Evolutionary conservation across 1,139 yeast species (phyloP).

Genomic region (Suhomyces guaymorum): DNA sequence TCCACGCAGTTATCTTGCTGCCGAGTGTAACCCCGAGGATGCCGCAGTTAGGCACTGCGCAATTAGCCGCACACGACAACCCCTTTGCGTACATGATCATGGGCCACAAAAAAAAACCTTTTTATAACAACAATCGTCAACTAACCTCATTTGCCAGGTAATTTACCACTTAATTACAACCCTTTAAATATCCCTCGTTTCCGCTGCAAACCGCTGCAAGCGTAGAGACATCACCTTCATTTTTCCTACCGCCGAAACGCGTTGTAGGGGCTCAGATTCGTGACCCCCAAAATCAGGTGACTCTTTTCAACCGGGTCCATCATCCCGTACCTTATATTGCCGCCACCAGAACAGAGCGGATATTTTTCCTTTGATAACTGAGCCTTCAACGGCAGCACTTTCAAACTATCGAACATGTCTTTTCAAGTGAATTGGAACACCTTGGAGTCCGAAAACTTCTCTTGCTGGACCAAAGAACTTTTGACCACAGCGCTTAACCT

Average conservation of each 20-base stretch:
- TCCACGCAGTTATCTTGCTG: no score
- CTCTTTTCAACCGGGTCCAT: not conserved
- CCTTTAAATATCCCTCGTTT: not conserved
- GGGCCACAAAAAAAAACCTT: conserved; percentile 5
- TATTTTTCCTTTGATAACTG: no score
- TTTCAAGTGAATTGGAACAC: conserved; percentile 80
- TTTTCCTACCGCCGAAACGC: not conserved
- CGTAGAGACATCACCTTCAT: not conserved
- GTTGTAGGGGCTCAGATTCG: not conserved
- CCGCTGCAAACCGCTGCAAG: no score
- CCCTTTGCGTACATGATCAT: conserved; percentile 6
- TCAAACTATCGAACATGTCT: conserved; percentile 49
- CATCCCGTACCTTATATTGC: not conserved
- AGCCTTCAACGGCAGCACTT: not conserved
- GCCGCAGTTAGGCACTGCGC: conserved; percentile 1
- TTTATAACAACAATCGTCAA: conserved; percentile 4
- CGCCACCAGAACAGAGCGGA: not conserved
- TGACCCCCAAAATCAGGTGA: conserved; percentile 2
- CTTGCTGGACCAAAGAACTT: conserved; percentile 65
- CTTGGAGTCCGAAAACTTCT: conserved; percentile 67
- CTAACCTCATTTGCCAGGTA: not conserved
- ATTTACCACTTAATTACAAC: not conserved
- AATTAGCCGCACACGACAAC: conserved; percentile 9
- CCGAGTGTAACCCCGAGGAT: not conserved
- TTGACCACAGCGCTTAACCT: conserved; percentile 78